These are phyloP conservation scores for Coemansia sp. DNA, from an alignment of 192 early-diverging fungal species.

Conservation along the genomic window DNA sequence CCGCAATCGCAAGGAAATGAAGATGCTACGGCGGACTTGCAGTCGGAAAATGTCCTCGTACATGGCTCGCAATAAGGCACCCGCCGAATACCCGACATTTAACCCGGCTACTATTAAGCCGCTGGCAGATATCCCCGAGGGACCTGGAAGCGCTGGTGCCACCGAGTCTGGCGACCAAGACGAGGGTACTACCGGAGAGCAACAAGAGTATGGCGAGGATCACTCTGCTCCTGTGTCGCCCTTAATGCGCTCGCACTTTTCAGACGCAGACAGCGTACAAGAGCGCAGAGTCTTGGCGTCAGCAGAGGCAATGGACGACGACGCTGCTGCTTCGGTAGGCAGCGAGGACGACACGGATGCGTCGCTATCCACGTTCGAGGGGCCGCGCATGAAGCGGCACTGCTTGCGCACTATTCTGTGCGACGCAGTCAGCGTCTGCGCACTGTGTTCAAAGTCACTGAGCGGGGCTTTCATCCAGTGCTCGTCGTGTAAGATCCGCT, in stretches of 20 bases:
- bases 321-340: neutral
- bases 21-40: conserved; percentile 52
- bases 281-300: neutral
- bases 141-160: neutral
- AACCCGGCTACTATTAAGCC: conserved; percentile 32
- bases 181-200: neutral
- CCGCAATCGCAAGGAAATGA: conserved; percentile 54
- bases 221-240: neutral
- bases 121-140: conserved; percentile 11
- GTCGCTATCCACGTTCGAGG: conserved; percentile 52
- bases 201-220: neutral
- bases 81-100: conserved; percentile 34
- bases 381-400: conserved; percentile 50
- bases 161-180: conserved; percentile 4
- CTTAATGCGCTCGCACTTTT: neutral
- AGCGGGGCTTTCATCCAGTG: conserved; percentile 50
- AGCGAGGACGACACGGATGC: conserved; percentile 47
- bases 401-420: conserved; percentile 48
- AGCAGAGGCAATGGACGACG: neutral
- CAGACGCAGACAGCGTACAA: neutral
- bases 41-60: conserved; percentile 53
- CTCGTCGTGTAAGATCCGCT: conserved; percentile 51
- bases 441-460: conserved; percentile 27
- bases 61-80: conserved; percentile 33
- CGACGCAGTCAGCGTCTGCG: conserved; percentile 37